Percentiles rank a stretch among this genome's conserved stretches.
phyloP scores from a whole-genome alignment of 768 basidiomycete species.

The Lentinula edodes region DNA sequence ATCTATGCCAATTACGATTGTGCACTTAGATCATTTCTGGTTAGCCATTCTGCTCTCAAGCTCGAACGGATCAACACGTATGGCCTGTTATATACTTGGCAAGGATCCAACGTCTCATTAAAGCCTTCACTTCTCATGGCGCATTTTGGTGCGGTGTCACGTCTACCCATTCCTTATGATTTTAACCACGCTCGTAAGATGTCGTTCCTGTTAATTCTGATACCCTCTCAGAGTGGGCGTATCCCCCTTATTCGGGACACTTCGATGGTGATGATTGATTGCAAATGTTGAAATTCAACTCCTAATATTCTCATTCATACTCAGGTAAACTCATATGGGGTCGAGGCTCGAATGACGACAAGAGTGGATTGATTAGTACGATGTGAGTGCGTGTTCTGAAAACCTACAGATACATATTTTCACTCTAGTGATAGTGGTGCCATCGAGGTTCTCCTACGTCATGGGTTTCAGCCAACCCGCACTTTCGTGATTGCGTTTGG shows the following conservation, averaged over 20 bases:
- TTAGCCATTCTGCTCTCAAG: slow-evolving; percentile 51
- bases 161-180: background rate
- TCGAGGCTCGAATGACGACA: slow-evolving; percentile 70
- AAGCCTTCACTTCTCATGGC: slow-evolving; percentile 68
- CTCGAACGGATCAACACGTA: slow-evolving; percentile 74
- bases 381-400: slow-evolving; percentile 31
- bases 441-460: slow-evolving; percentile 59
- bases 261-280: slow-evolving; percentile 40
- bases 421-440: slow-evolving; percentile 32
- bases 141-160: slow-evolving; percentile 47
- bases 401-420: background rate
- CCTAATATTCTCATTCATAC: slow-evolving; percentile 4
- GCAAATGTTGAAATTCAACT: background rate
- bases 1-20: background rate
- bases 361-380: slow-evolving; percentile 65
- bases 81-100: slow-evolving; percentile 71
- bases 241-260: slow-evolving; percentile 60
- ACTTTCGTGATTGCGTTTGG: slow-evolving; percentile 61
- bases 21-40: background rate
- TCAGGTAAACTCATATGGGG: slow-evolving; percentile 65
- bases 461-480: slow-evolving; percentile 59
- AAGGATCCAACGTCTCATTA: slow-evolving; percentile 52
- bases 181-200: slow-evolving; percentile 29
- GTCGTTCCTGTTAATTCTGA: slow-evolving; percentile 62
- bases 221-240: slow-evolving; percentile 50